Evolutionary conservation across 495 filamentous ascomycete species (phyloP).

Genomic region (Neurospora sp.): DNA sequence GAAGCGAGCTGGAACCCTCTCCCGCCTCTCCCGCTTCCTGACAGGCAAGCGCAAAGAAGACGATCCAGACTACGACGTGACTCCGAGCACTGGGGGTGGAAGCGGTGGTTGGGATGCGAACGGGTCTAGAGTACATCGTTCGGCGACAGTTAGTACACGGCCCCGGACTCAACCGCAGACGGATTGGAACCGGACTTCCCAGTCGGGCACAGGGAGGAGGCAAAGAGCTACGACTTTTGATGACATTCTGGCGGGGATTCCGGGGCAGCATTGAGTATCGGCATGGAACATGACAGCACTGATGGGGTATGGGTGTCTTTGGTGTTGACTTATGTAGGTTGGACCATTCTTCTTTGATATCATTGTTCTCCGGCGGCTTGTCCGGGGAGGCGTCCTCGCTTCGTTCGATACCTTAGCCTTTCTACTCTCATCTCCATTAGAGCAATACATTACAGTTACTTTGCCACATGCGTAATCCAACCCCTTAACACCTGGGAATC

Average conservation of each 20-base stretch:
- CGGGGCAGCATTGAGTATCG: neutral
- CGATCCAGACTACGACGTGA: neutral
- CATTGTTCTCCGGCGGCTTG: neutral
- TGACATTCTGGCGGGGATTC: conserved; percentile 7
- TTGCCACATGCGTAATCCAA: neutral
- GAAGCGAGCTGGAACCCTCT: conserved; percentile 1
- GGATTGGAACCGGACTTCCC: neutral
- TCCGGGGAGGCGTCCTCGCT: neutral
- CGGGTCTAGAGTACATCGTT: neutral
- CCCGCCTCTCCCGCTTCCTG: conserved; percentile 2
- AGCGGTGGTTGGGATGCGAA: neutral
- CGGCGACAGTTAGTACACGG: neutral
- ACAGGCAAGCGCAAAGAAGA: neutral
- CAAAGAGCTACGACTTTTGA: conserved; percentile 13
- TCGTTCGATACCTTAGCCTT: neutral
- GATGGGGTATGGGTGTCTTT: neutral
- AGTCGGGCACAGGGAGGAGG: neutral
- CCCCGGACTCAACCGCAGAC: neutral
- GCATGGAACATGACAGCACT: neutral
- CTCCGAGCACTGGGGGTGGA: neutral
- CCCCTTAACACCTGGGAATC: conserved; percentile 20
- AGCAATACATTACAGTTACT: neutral
- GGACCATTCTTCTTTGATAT: neutral
- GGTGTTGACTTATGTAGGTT: neutral
- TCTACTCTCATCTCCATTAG: neutral